phyloP scores from a whole-genome alignment of 2,329 filamentous ascomycete genomes.

The Orbilia blumenaviensis region DNA sequence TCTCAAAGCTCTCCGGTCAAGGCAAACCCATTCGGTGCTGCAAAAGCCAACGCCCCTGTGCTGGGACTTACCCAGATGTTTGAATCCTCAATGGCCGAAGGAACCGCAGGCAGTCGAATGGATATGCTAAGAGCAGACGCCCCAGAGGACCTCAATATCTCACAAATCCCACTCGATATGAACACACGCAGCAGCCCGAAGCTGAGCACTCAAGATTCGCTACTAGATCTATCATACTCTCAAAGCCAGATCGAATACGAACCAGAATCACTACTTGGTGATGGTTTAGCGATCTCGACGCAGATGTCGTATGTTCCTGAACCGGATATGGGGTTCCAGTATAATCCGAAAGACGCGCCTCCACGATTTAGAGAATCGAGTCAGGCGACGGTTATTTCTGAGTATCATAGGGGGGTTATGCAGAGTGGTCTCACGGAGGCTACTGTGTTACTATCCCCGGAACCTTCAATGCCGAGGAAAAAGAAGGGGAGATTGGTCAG shows the following conservation, averaged over 20 bases:
- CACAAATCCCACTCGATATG: slow-evolving; percentile 39
- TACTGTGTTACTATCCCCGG: slow-evolving; percentile 53
- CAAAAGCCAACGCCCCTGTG: slow-evolving; percentile 22
- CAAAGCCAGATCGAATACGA: slow-evolving; percentile 54
- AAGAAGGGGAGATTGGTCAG: slow-evolving; percentile 61
- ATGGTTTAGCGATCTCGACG: slow-evolving; percentile 17
- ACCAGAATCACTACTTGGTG: slow-evolving; percentile 29
- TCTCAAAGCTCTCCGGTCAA: slow-evolving; percentile 11
- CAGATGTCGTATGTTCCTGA: slow-evolving; percentile 50
- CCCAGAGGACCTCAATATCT: slow-evolving; percentile 39
- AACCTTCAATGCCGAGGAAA: slow-evolving; percentile 66
- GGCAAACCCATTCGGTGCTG: slow-evolving; percentile 16
- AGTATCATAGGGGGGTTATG: slow-evolving; percentile 34
- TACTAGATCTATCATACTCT: slow-evolving; percentile 45
- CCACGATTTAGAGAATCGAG: slow-evolving; percentile 50
- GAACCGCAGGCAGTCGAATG: slow-evolving; percentile 27
- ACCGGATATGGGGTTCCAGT: slow-evolving; percentile 53
- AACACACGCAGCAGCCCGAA: neutral
- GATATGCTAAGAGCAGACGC: slow-evolving; percentile 40
- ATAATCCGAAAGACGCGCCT: slow-evolving; percentile 36
- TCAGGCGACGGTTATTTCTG: slow-evolving; percentile 55
- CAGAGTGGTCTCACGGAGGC: slow-evolving; percentile 53
- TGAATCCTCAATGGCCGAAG: slow-evolving; percentile 46
- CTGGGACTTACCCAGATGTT: slow-evolving; percentile 54
- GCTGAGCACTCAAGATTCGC: slow-evolving; percentile 18